Conservation (phyloP, 176 grass and related monocot genomes). For the Pontederia crassipes region DNA sequence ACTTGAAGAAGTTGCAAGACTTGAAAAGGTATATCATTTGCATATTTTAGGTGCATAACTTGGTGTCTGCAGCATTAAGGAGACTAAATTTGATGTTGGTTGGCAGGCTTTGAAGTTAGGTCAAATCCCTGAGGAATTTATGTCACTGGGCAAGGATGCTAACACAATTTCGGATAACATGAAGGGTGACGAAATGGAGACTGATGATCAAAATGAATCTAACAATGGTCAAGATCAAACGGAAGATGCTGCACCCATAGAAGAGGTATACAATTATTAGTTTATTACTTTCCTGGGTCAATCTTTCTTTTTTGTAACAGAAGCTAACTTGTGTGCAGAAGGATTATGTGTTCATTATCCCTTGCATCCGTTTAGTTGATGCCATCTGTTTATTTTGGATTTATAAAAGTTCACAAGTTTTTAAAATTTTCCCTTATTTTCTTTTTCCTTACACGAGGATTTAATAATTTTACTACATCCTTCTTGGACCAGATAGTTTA, state of each 20-base stretch:
- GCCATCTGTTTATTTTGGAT: too few species aligned
- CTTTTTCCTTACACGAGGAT: too few species aligned
- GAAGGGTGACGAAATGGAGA: constrained; percentile 59
- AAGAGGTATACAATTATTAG: constrained; percentile 27
- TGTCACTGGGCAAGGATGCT: constrained; percentile 38
- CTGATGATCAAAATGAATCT: constrained; percentile 36
- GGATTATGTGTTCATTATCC: too few species aligned
- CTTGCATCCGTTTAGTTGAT: too few species aligned
- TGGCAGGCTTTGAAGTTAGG: constrained; percentile 73
- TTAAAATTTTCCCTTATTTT: too few species aligned
- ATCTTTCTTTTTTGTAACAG: too few species aligned
- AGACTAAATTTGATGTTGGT: constrained; percentile 1
- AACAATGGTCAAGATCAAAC: constrained; percentile 29
- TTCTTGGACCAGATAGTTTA: too few species aligned
- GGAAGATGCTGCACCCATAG: constrained; percentile 38
- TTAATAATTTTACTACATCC: too few species aligned
- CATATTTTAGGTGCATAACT: neutral
- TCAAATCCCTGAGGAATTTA: constrained; percentile 79
- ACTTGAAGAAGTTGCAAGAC: constrained; percentile 88
- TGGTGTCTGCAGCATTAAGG: neutral
- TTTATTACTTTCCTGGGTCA: too few species aligned
- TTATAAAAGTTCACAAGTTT: too few species aligned
- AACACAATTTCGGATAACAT: constrained; percentile 36
- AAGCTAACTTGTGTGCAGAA: too few species aligned
- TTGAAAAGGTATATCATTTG: constrained; percentile 57